Evolutionary conservation across 1,284 basidiomycete genomes (phyloP).

Genomic region (Leccinum fallax): DNA sequence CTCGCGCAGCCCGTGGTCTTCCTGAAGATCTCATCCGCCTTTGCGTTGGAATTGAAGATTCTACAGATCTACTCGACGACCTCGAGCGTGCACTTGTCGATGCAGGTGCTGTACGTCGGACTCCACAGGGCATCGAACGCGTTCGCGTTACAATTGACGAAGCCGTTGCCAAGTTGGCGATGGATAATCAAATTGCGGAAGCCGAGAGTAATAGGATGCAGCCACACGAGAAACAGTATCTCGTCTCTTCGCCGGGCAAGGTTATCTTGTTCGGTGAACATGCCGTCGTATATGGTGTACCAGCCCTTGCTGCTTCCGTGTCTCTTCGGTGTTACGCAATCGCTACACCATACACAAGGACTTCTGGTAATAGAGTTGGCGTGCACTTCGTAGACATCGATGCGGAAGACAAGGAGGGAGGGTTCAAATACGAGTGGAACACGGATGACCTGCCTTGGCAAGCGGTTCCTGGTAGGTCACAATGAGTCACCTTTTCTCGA

Average conservation of each 20-base stretch:
- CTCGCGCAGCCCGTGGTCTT: conserved; percentile 89
- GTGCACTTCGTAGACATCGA: conserved; percentile 84
- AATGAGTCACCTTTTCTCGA: not conserved
- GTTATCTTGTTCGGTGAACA: conserved; percentile 99
- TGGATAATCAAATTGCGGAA: conserved; percentile 28
- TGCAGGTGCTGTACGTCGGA: conserved; percentile 82
- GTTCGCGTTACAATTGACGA: conserved; percentile 50
- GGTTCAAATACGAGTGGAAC: conserved; percentile 81
- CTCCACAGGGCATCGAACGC: conserved; percentile 44
- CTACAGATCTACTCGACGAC: conserved; percentile 92
- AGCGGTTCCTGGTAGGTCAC: conserved; percentile 54
- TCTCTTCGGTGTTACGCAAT: conserved; percentile 95
- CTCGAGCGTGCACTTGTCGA: conserved; percentile 91
- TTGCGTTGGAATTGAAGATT: conserved; percentile 98
- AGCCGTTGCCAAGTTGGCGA: conserved; percentile 69
- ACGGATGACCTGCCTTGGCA: conserved; percentile 87
- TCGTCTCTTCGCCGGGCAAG: conserved; percentile 96
- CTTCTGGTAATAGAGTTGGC: conserved; percentile 56
- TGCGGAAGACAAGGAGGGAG: conserved; percentile 31
- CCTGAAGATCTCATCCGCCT: conserved; percentile 98
- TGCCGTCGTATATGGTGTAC: conserved; percentile 98
- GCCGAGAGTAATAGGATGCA: not conserved
- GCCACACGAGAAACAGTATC: conserved; percentile 66
- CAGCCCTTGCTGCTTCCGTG: conserved; percentile 93
- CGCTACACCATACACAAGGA: conserved; percentile 66